Base-by-base conservation (phyloP, 805 yeast genomes). In the Schwanniomyces vanrijiae region DNA sequence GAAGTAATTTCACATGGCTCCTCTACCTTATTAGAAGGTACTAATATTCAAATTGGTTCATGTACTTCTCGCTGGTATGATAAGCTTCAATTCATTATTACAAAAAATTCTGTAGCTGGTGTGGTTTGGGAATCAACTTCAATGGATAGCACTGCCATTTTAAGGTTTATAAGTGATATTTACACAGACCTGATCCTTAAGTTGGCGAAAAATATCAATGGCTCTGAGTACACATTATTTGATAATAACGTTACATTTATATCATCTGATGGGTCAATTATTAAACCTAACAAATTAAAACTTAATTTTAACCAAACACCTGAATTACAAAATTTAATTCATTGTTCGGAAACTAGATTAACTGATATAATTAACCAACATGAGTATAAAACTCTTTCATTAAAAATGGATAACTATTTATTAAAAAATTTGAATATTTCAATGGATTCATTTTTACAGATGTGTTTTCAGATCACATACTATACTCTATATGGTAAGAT, bases 21-120 rank as follows among this genome's bases (percentile, higher is more conserved):
- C 7, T 71, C 80, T 1, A 55, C 53, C 29, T 68, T 78, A 35
- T 68, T 75, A 26, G 50, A 54, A 1, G 69, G 69, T 8, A 65
- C 75, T 25, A 80, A 78, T 48, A 64, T 77, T 40, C 85, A 81
- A 60, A 60, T 71, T 19, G 85, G 85, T 21, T 72, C 82, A 4
- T 81, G 85, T 60, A 77, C 82, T 13, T 77, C 80, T 40, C 64
- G 85, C 46, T 80, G 83, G 78, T 81, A 81, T 56, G 85, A 81
- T 58, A 81, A 81, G 54, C 63, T 81, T 45, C 83, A 80, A 55
- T 59, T 81, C 42, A 69, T 81, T 14, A 75, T 81, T 8, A 77
- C 84, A 3, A 66, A 70, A 35, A 81, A 81, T 58, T 75, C 84
- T 0, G 81, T 78, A 19, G 83, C 83, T 1, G 85, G 84, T 3